These are phyloP conservation scores for Lactarius sp. DNA, from an alignment of 768 basidiomycete genomes.

Conservation along the genomic window DNA sequence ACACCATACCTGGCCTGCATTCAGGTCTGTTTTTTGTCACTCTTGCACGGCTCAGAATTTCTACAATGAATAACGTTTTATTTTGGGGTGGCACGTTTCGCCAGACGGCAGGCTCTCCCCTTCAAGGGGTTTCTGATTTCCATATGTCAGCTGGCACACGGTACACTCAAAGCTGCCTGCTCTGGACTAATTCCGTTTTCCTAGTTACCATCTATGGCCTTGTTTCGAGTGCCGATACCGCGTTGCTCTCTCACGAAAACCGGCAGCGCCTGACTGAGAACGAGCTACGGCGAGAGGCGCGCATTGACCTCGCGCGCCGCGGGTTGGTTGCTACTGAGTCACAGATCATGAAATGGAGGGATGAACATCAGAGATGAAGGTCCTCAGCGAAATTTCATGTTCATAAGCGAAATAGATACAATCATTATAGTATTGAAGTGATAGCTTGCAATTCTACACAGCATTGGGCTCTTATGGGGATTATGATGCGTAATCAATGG, in stretches of 20 bases:
- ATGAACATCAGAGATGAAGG: conserved; percentile 28
- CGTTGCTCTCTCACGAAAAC: conserved; percentile 66
- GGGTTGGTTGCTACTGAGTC: conserved; percentile 80
- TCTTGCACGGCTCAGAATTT: neutral
- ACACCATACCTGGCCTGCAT: conserved; percentile 68
- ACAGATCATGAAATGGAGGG: conserved; percentile 78
- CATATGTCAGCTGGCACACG: conserved; percentile 46
- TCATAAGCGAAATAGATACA: conserved; percentile 20
- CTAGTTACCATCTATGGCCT: conserved; percentile 61
- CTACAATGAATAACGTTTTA: neutral
- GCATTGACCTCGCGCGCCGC: conserved; percentile 65
- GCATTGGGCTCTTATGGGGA: conserved; percentile 8
- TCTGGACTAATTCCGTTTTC: conserved; percentile 29
- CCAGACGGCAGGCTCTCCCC: conserved; percentile 71
- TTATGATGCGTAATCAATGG: conserved; percentile 11
- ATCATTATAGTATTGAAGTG: conserved; percentile 11
- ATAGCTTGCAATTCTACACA: conserved; percentile 21
- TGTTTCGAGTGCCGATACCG: conserved; percentile 70
- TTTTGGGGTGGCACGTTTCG: neutral
- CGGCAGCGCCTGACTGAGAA: conserved; percentile 63
- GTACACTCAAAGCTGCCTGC: neutral
- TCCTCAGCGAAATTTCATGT: neutral
- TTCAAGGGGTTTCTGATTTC: conserved; percentile 79
- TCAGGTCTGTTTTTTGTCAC: conserved; percentile 45
- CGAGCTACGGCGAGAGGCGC: conserved; percentile 63